phyloP scores from a whole-genome alignment of 2,329 filamentous ascomycete genomes.

The Paradendryphiella salina region DNA sequence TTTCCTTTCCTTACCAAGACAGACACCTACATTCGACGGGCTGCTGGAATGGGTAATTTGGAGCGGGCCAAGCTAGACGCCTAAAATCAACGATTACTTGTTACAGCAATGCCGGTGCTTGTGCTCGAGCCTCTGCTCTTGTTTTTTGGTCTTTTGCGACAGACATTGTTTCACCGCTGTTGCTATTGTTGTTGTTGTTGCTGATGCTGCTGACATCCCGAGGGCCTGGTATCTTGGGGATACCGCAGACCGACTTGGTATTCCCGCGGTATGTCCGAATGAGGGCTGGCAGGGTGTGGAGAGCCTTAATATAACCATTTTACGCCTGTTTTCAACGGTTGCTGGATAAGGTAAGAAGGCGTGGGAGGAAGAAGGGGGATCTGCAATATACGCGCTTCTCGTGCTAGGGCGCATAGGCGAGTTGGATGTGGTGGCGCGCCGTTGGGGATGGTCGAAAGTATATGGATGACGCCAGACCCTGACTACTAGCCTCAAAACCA shows the following conservation, averaged over 20 bases:
- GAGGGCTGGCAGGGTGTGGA: neutral
- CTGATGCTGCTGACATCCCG: neutral
- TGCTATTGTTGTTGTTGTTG: neutral
- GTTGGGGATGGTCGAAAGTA: neutral
- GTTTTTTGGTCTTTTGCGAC: neutral
- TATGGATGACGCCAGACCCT: neutral
- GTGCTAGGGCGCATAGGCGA: neutral
- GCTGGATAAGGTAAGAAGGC: slow-evolving; percentile 10
- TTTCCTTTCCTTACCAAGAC: slow-evolving; percentile 9
- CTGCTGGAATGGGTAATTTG: slow-evolving; percentile 4
- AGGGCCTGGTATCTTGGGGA: neutral
- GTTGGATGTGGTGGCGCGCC: neutral
- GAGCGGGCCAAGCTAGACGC: slow-evolving; percentile 8
- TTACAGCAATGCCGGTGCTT: slow-evolving; percentile 3
- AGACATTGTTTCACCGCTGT: neutral
- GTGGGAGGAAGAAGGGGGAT: neutral
- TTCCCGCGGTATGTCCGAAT: slow-evolving; percentile 7
- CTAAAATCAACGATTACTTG: slow-evolving; percentile 11
- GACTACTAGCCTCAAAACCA: neutral
- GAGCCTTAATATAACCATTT: slow-evolving; percentile 14
- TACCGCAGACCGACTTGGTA: slow-evolving; percentile 1
- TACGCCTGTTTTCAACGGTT: slow-evolving; percentile 17
- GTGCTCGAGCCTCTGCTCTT: neutral
- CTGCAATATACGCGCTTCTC: neutral
- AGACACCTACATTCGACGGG: slow-evolving; percentile 5